phyloP scores from a whole-genome alignment of 352 stramenopile genomes.

The Phytophthora fragariaefolia region DNA sequence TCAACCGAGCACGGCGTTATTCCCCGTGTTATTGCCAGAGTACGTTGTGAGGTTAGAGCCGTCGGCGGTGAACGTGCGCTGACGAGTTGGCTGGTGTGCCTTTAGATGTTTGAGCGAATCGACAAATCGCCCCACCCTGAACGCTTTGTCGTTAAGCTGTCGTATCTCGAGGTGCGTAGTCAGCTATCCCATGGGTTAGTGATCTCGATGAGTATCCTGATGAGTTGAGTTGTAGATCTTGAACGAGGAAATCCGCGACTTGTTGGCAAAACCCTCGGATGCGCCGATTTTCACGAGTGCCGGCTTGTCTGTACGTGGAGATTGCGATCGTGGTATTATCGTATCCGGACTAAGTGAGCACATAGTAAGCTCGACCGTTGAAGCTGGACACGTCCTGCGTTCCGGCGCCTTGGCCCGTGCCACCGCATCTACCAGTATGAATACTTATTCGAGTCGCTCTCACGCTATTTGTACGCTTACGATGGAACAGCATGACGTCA shows the following conservation, averaged over 20 bases:
- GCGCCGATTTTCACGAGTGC: slow-evolving; percentile 19
- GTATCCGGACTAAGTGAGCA: slow-evolving; percentile 87
- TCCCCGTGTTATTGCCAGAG: slow-evolving; percentile 75
- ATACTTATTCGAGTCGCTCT: slow-evolving; percentile 80
- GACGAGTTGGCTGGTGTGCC: not conserved
- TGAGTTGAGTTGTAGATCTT: slow-evolving; percentile 86
- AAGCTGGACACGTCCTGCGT: slow-evolving; percentile 56
- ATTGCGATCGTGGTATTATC: slow-evolving; percentile 90
- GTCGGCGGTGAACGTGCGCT: no score
- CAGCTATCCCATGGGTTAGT: not conserved
- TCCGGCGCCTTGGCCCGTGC: slow-evolving; percentile 56
- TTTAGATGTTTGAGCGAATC: slow-evolving; percentile 62
- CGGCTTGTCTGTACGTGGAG: slow-evolving; percentile 84
- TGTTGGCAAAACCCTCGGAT: slow-evolving; percentile 64
- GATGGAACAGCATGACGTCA: slow-evolving; percentile 73
- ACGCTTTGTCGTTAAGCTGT: slow-evolving; percentile 64
- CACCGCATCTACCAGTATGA: slow-evolving; percentile 80
- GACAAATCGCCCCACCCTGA: slow-evolving; percentile 30
- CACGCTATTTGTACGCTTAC: slow-evolving; percentile 91
- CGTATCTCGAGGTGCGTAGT: slow-evolving; percentile 66
- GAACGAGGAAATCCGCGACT: slow-evolving; percentile 97
- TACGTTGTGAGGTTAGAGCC: no score
- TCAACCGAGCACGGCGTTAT: slow-evolving; percentile 73
- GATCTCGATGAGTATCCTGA: not conserved
- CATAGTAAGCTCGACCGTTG: slow-evolving; percentile 55